Conservation (phyloP, 768 basidiomycete species). For the Phlegmacium glaucopus region DNA sequence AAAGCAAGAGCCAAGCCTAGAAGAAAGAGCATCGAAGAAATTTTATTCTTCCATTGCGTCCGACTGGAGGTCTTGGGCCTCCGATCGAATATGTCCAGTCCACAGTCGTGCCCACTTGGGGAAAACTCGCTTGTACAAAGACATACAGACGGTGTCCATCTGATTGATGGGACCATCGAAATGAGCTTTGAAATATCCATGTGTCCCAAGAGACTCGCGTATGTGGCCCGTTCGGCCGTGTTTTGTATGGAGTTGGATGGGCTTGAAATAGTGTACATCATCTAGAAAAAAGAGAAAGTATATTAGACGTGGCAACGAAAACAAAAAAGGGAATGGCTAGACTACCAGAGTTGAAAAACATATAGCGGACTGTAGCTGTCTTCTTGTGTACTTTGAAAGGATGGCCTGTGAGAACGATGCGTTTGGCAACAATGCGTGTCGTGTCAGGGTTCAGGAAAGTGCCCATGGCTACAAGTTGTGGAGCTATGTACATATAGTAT, state of each 20-base stretch:
- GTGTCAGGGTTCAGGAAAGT: slow-evolving; percentile 87
- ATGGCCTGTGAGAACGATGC: slow-evolving; percentile 93
- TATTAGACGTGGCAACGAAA: slow-evolving; percentile 7
- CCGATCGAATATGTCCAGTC: slow-evolving; percentile 23
- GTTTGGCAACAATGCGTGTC: slow-evolving; percentile 87
- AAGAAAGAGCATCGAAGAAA: background rate
- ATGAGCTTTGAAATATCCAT: slow-evolving; percentile 96
- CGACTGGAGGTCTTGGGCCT: slow-evolving; percentile 3
- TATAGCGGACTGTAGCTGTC: slow-evolving; percentile 95
- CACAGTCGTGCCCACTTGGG: slow-evolving; percentile 78
- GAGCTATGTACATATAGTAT: slow-evolving; percentile 40
- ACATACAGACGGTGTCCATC: slow-evolving; percentile 97
- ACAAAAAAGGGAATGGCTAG: slow-evolving; percentile 5
- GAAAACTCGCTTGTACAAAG: slow-evolving; percentile 91
- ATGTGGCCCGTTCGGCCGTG: slow-evolving; percentile 88
- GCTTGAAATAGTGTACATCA: slow-evolving; percentile 90
- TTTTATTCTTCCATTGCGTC: slow-evolving; percentile 41
- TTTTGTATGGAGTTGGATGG: slow-evolving; percentile 91
- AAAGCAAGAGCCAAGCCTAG: background rate
- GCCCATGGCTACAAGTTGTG: slow-evolving; percentile 86
- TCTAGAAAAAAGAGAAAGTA: slow-evolving; percentile 36
- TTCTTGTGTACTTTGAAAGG: slow-evolving; percentile 97
- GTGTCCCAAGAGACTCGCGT: slow-evolving; percentile 88
- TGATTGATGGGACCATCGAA: slow-evolving; percentile 92
- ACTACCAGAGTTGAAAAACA: slow-evolving; percentile 92